A percentile compares a stretch with the other conserved stretches of the same genome.
Conservation (phyloP, 2,329 filamentous ascomycete species). For the Trichoderma lentiforme region DNA sequence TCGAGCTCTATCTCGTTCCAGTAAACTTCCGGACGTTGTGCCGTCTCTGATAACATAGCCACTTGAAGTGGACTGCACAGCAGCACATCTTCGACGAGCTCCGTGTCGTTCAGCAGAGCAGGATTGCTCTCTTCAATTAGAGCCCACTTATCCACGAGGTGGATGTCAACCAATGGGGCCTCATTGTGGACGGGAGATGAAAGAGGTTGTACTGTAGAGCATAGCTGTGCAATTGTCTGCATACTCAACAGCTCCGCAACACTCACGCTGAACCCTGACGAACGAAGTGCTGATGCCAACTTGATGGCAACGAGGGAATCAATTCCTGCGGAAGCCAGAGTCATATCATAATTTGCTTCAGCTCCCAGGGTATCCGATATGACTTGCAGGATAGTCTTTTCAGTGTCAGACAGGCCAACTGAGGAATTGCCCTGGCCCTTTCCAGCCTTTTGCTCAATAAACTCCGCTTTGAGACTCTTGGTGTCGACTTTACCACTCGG, state of each 20-base stretch:
- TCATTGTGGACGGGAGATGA: not conserved
- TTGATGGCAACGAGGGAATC: constrained; percentile 55
- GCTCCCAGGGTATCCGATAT: constrained; percentile 42
- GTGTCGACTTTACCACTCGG: constrained; percentile 82
- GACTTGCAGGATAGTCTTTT: constrained; percentile 36
- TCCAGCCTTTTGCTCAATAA: constrained; percentile 23
- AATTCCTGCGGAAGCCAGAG: constrained; percentile 54
- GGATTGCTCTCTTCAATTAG: constrained; percentile 22
- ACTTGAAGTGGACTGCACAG: constrained; percentile 71
- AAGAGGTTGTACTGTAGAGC: constrained; percentile 14
- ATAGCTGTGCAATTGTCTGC: constrained; percentile 39
- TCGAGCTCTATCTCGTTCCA: constrained; percentile 73
- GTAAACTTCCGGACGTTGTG: constrained; percentile 58
- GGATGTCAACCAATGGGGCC: constrained; percentile 8
- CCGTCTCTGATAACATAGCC: constrained; percentile 77
- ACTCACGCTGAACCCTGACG: constrained; percentile 50
- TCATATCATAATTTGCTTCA: constrained; percentile 35
- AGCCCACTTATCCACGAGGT: constrained; percentile 22
- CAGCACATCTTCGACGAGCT: constrained; percentile 42
- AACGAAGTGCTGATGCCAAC: constrained; percentile 62
- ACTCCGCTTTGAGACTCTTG: constrained; percentile 57
- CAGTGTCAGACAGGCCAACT: constrained; percentile 23
- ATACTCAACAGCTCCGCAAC: constrained; percentile 61
- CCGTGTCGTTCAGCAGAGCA: constrained; percentile 20
- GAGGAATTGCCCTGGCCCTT: not conserved